Evolutionary conservation across 768 basidiomycete species (phyloP), one percentile per base, ranked within the genome.

Genomic region (Suillus variegatus): DNA sequence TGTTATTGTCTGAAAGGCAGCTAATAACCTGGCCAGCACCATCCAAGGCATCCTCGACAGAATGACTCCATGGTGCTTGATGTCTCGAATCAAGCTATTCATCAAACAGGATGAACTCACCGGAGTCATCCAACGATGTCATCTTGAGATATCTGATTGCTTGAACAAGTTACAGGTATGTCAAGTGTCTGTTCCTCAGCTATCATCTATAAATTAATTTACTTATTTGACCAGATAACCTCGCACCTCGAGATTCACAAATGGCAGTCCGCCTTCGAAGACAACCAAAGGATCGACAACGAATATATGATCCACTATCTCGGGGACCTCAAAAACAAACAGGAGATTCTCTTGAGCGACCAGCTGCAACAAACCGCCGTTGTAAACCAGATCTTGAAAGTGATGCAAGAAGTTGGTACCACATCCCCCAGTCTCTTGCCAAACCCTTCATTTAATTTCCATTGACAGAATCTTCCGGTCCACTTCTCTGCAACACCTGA

Each of bases 261-360:
- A 8, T 87, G 86, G 86, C 84, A 86, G 66, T 69, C 73, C 9
- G 79, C 83, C 35, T 80, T 85, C 66, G 69, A 72, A 51, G 70
- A 71, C 13, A 82, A 80, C 46, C 69, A 69, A 3, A 74, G 78
- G 63, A 74, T 72, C 10, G 86, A 87, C 67, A 81, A 82, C 63
- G 68, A 71, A 4, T 80, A 85, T 61, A 68, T 85, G 22, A 54
- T 83, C n/a, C 67, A 73, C 25, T 79, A 77, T 61, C 76, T 87
- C 2, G 79, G 81, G 25, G 80, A 82, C 60, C 79, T 86, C 49
- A 71, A 77, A 64, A 80, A 83, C 64, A 73, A 73, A 35, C 80
- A 82, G 64, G 72, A 70, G 0, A 73, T 83, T 57, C 73, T 78
- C 10, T 72, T 75, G 10, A 75, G 74, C 49, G 71, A 73, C 41